Conservation (phyloP, 768 basidiomycete genomes). For the Pisolithus orientalis region DNA sequence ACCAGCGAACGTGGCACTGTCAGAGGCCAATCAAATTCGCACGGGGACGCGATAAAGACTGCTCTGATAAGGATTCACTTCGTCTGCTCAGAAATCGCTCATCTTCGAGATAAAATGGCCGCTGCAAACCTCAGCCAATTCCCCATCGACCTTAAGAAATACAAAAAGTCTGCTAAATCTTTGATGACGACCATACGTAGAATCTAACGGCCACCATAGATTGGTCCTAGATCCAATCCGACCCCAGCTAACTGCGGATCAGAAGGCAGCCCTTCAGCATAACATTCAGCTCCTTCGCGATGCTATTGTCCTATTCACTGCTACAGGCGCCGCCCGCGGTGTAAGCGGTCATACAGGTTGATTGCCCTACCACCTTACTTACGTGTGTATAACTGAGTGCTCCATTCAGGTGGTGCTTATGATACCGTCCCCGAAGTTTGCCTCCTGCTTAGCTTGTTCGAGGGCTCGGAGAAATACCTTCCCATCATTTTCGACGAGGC, state of each 20-base stretch:
- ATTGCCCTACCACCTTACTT: not conserved
- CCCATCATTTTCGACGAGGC: constrained; percentile 79
- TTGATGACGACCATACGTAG: not conserved
- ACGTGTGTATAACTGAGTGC: not conserved
- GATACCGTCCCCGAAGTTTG: constrained; percentile 83
- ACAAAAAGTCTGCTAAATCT: constrained; percentile 51
- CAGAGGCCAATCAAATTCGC: not conserved
- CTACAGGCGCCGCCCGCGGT: constrained; percentile 79
- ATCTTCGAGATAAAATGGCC: constrained; percentile 27
- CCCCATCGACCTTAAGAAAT: constrained; percentile 73
- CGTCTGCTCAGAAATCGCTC: not conserved
- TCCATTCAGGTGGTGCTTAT: constrained; percentile 48
- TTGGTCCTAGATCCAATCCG: constrained; percentile 68
- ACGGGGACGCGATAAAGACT: not conserved
- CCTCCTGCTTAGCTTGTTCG: constrained; percentile 70
- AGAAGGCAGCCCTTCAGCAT: constrained; percentile 49
- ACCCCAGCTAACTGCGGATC: constrained; percentile 53
- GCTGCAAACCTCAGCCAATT: constrained; percentile 40
- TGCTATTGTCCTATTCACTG: constrained; percentile 81
- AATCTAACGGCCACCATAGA: constrained; percentile 31
- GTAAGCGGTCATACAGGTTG: constrained; percentile 81
- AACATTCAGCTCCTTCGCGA: constrained; percentile 83
- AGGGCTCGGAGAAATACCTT: constrained; percentile 52
- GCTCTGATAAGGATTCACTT: not conserved
- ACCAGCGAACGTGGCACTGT: not conserved